Evolutionary conservation across 2,329 filamentous ascomycete genomes (phyloP).

Genomic region (Rhytidhysteron rufulum): DNA sequence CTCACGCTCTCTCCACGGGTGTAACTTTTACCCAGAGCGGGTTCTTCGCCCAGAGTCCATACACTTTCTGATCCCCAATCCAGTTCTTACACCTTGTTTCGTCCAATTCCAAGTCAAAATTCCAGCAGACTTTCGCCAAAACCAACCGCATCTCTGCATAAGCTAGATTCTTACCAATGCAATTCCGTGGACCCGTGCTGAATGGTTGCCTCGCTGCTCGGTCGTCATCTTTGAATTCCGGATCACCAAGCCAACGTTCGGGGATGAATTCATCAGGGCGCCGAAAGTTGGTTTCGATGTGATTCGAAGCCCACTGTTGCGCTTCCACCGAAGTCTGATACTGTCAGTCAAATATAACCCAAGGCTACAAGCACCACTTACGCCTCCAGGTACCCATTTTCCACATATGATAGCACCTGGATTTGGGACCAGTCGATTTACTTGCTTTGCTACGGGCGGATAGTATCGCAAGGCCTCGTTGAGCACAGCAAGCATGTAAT

Average conservation of each 20-base stretch:
- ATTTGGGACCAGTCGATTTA: constrained; percentile 8
- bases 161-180: no score
- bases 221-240: constrained; percentile 18
- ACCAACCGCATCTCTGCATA: no score
- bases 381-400: constrained; percentile 10
- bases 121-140: no score
- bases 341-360: no score
- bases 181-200: constrained; percentile 26
- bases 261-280: not conserved
- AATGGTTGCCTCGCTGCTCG: constrained; percentile 26
- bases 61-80: no score
- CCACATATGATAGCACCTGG: constrained; percentile 11
- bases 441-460: constrained; percentile 15
- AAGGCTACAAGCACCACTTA: no score
- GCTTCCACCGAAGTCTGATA: constrained; percentile 3
- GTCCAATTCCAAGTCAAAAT: no score
- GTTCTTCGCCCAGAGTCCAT: no score
- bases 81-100: no score
- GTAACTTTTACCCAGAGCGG: no score
- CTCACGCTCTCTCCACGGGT: no score
- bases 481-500: constrained; percentile 20
- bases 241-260: constrained; percentile 1
- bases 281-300: not conserved
- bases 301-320: not conserved
- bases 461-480: constrained; percentile 18